phyloP scores from a whole-genome alignment of 176 grass and related monocot species.

The Ananas comosus region DNA sequence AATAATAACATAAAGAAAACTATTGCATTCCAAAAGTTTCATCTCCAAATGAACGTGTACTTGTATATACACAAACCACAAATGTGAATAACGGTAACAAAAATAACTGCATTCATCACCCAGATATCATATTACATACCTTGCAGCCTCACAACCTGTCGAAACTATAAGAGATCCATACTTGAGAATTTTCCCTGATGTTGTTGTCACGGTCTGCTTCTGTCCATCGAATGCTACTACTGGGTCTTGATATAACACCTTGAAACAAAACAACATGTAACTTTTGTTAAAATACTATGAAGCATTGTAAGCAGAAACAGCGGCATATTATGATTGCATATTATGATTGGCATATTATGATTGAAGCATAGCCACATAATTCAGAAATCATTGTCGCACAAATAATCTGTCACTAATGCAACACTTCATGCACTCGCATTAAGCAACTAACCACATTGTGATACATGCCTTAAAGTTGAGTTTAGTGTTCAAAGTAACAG shows the following conservation, averaged over 20 bases:
- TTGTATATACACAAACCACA: not conserved
- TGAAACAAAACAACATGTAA: not conserved
- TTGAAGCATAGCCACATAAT: not conserved
- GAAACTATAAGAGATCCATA: constrained; percentile 93
- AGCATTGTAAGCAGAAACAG: not conserved
- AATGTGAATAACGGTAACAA: not conserved
- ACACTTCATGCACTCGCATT: too few relatives aligned
- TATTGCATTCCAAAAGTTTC: too few relatives aligned
- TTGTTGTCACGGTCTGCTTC: constrained; percentile 72
- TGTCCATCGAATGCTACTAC: constrained; percentile 73
- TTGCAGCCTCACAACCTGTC: constrained; percentile 57
- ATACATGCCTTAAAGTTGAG: not conserved
- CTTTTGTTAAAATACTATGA: not conserved
- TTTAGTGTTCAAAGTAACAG: too few relatives aligned
- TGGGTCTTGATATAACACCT: constrained; percentile 90
- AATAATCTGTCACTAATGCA: too few relatives aligned
- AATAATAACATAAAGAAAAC: too few relatives aligned
- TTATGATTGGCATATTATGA: not conserved
- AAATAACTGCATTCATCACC: not conserved
- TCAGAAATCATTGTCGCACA: not conserved
- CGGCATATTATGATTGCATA: not conserved
- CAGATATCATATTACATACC: constrained; percentile 28
- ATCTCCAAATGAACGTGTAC: not conserved
- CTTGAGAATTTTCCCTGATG: constrained; percentile 79
- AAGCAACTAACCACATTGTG: not conserved